A percentile compares a stretch with the other conserved stretches of the same genome.
These are phyloP conservation scores for Incumbomyces delicatus DNA, from an alignment of 2,329 filamentous ascomycete genomes.

Conservation along the genomic window DNA sequence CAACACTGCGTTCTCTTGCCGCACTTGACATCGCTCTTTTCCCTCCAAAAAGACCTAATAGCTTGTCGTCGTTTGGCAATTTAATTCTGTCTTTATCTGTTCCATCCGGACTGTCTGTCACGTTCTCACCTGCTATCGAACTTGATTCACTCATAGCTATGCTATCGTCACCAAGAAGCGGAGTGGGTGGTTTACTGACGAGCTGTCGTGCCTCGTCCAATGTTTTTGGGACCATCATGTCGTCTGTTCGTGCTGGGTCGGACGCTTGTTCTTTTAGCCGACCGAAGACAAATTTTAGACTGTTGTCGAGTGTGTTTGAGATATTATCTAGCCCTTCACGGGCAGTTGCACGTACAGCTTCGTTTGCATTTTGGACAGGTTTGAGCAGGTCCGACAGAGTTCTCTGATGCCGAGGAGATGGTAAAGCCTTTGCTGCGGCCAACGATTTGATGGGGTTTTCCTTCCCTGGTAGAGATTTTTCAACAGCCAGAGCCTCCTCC, in stretches of 20 bases:
- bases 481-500: conserved; percentile 22
- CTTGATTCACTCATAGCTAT: conserved; percentile 41
- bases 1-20: conserved; percentile 62
- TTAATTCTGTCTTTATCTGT: conserved; percentile 28
- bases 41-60: conserved; percentile 63
- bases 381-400: conserved; percentile 79
- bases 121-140: conserved; percentile 36
- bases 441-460: conserved; percentile 19
- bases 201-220: conserved; percentile 86
- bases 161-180: conserved; percentile 38
- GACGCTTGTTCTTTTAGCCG: conserved; percentile 64
- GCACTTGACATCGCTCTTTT: conserved; percentile 36
- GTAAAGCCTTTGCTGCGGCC: conserved; percentile 12
- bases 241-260: conserved; percentile 32
- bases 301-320: conserved; percentile 78
- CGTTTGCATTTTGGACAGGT: conserved; percentile 70
- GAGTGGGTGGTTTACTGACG: conserved; percentile 47
- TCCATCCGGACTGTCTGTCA: conserved; percentile 24
- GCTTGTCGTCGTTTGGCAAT: conserved; percentile 47
- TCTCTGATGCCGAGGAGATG: conserved; percentile 51
- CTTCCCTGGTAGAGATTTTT: conserved; percentile 21
- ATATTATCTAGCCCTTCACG: conserved; percentile 91
- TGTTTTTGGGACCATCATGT: conserved; percentile 64
- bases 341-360: conserved; percentile 75
- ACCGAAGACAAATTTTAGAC: conserved; percentile 86